Evolutionary conservation across 768 basidiomycete genomes (phyloP).

Genomic region (Galerina marginata): DNA sequence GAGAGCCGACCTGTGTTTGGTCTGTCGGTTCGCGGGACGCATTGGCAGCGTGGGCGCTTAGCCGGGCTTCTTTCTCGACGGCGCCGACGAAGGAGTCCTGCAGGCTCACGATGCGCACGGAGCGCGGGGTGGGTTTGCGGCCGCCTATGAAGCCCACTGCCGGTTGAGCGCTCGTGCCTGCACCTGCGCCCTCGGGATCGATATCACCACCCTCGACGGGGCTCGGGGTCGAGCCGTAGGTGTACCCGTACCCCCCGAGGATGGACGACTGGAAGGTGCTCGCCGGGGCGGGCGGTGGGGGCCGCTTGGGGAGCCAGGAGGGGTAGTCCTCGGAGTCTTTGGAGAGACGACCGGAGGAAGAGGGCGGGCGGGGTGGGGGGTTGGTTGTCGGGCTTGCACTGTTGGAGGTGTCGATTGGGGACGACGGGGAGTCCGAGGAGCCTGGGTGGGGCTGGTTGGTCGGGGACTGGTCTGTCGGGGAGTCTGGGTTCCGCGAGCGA

Average conservation of each 20-base stretch:
- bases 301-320: constrained; percentile 82
- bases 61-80: constrained; percentile 37
- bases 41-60: constrained; percentile 10
- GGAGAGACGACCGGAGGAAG: constrained; percentile 17
- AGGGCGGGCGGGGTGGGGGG: too few species aligned
- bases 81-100: constrained; percentile 47
- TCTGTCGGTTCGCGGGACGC: constrained; percentile 51
- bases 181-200: constrained; percentile 4
- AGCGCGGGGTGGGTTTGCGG: constrained; percentile 80
- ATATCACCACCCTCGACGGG: constrained; percentile 27
- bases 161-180: not conserved
- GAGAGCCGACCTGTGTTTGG: constrained; percentile 46
- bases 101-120: constrained; percentile 80
- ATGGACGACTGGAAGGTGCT: constrained; percentile 70
- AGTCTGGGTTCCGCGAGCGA: too few species aligned
- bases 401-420: too few species aligned
- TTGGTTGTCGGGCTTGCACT: too few species aligned
- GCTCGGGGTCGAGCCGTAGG: constrained; percentile 25
- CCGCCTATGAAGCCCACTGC: constrained; percentile 51
- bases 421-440: too few species aligned
- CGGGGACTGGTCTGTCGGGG: too few species aligned
- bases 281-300: constrained; percentile 75
- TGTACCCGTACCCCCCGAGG: constrained; percentile 33
- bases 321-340: constrained; percentile 73
- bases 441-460: too few species aligned